A percentile compares a stretch with the other conserved stretches of the same genome.
phyloP scores from a whole-genome alignment of 2,329 filamentous ascomycete genomes.

The Colletotrichum eleusines region DNA sequence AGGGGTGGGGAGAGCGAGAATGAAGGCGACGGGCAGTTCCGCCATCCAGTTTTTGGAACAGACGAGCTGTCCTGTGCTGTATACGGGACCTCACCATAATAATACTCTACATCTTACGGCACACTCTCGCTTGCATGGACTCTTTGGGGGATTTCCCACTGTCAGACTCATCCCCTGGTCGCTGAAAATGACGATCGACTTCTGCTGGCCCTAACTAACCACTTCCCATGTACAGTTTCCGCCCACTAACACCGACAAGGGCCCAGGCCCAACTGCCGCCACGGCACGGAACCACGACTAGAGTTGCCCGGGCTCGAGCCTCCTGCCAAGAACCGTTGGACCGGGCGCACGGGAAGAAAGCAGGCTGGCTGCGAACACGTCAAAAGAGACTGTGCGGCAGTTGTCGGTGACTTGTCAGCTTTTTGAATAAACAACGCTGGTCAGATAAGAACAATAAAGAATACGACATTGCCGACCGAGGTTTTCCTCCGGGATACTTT shows the following conservation, averaged over 20 bases:
- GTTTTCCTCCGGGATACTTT: background rate
- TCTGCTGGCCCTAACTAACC: background rate
- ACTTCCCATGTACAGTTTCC: background rate
- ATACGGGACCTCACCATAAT: background rate
- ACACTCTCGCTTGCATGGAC: background rate
- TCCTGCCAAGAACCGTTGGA: background rate
- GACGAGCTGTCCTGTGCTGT: background rate
- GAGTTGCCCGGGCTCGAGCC: background rate
- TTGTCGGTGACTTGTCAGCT: conserved; percentile 9
- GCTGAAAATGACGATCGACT: conserved; percentile 11
- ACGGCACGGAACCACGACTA: background rate
- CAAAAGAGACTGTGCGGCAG: background rate
- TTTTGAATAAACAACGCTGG: background rate
- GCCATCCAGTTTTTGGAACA: background rate
- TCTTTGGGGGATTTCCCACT: no score
- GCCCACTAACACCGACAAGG: background rate
- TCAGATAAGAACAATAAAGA: background rate
- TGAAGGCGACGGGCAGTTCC: background rate
- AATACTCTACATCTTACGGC: background rate
- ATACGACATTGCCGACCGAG: background rate
- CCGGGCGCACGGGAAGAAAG: background rate
- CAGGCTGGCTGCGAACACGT: background rate
- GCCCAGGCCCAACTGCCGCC: background rate
- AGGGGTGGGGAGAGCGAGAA: background rate
- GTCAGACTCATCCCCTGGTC: background rate